Evolutionary conservation across 2,329 filamentous ascomycete genomes (phyloP).

Genomic region (Pezicula radicicola): DNA sequence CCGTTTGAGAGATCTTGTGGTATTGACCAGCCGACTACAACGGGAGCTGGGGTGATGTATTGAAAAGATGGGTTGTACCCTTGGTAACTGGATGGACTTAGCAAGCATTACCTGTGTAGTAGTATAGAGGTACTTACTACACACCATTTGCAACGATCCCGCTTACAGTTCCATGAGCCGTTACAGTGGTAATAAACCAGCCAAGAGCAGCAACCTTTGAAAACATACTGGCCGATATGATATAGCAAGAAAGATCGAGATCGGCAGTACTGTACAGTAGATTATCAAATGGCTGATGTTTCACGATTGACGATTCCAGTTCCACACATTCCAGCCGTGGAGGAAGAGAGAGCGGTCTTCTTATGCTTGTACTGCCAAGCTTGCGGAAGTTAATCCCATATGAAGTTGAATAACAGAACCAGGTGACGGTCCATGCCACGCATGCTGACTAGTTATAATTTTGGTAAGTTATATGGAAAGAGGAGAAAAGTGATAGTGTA

Average conservation of each 20-base stretch:
- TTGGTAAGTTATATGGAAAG: neutral
- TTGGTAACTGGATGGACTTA: constrained; percentile 28
- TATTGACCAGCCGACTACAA: constrained; percentile 50
- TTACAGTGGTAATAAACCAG: constrained; percentile 14
- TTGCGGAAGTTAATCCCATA: neutral
- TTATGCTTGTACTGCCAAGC: constrained; percentile 14
- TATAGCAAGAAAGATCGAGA: neutral
- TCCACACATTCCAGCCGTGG: too few relatives aligned
- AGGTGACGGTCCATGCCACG: neutral
- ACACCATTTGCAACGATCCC: constrained; percentile 25
- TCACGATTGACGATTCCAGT: too few relatives aligned
- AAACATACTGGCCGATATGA: constrained; percentile 10
- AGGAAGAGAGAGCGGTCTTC: neutral
- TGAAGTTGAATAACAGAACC: constrained; percentile 6
- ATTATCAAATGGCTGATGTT: too few relatives aligned
- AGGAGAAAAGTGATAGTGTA: too few relatives aligned
- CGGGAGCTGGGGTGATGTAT: constrained; percentile 32
- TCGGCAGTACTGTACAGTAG: neutral
- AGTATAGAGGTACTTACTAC: constrained; percentile 15
- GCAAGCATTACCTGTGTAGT: neutral
- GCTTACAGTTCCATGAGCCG: constrained; percentile 23
- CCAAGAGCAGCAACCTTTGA: constrained; percentile 12
- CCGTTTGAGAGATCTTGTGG: constrained; percentile 47
- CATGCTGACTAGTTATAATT: neutral
- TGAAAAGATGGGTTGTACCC: constrained; percentile 26